phyloP scores from a whole-genome alignment of 495 filamentous ascomycete species.

The Talaromyces liani region DNA sequence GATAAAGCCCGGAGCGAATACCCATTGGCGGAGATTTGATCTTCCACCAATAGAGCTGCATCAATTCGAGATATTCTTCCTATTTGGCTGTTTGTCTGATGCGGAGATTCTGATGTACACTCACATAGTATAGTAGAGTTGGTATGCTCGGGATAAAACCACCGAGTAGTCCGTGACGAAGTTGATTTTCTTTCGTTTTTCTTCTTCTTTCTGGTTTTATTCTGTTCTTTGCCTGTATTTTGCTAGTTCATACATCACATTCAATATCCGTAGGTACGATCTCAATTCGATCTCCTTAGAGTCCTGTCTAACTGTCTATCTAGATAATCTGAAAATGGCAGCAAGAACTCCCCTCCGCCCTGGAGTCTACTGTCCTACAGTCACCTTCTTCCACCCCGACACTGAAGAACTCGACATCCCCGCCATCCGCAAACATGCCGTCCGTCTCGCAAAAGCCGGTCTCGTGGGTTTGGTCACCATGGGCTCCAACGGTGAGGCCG shows the following conservation, averaged over 20 bases:
- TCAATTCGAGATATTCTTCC: neutral
- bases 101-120: neutral
- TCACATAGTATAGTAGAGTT: neutral
- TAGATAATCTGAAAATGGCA: slow-evolving; percentile 19
- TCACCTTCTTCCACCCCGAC: slow-evolving; percentile 79
- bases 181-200: neutral
- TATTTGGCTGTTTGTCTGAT: neutral
- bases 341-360: slow-evolving; percentile 60
- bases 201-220: neutral
- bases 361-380: slow-evolving; percentile 83
- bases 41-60: neutral
- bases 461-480: slow-evolving; percentile 80
- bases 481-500: slow-evolving; percentile 86
- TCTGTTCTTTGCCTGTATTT: neutral
- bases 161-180: neutral
- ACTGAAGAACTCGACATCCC: slow-evolving; percentile 80
- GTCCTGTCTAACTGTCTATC: slow-evolving; percentile 9
- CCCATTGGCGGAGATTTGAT: neutral
- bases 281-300: neutral
- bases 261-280: neutral
- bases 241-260: neutral
- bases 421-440: slow-evolving; percentile 69
- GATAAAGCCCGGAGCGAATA: neutral
- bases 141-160: neutral
- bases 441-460: slow-evolving; percentile 73